Base-by-base conservation (phyloP, 768 basidiomycete genomes). In the Boletus sensibilis region DNA sequence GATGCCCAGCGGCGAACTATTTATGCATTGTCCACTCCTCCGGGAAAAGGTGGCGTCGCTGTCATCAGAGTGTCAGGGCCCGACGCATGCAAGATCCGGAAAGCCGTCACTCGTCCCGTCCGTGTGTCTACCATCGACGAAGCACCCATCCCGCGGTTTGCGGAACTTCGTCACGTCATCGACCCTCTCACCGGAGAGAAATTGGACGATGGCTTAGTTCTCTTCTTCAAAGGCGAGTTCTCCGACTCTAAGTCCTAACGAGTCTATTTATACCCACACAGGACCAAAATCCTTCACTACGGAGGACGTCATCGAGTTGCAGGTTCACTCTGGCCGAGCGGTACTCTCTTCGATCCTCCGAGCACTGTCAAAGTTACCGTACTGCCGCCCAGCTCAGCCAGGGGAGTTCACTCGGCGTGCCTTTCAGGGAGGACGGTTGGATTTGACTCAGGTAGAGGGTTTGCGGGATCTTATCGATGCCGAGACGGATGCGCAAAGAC, bases 331-430 rank as follows among this genome's bases (percentile, higher is more conserved):
- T 16, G 91, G 92, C 2, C 81, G 88, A 5, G 92, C 94, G 5
- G 79, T 94, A 29, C 80, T 94, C 64, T 74, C 85, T 3, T 82
- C 90, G 5, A 76, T 93, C 8, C 79, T 95, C 20, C 68, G 71
- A 1, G 83, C 87, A 4, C 77, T 95, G 2, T 80, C 85, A 12
- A 70, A 69, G 18, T 55, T 93, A 10, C 82, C 86, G 0, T 81
- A 75, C 53, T 84, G 85, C 49, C 84, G 94, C 4, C 87, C 87
- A 7, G 94, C 94, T 2, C 86, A 88, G 64, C 83, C 87, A 2
- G 94, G 94, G 29, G 94, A 96, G 72, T 96, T 96, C 65, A 94
- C 94, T 14, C 80, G 87, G 27, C 85, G 90, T 42, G 92, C 93
- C 0, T 91, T 92, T 59, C 75, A 86, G 27, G 86, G 82, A 20